Evolutionary conservation across 345 rosid genomes (phyloP).

Genomic region (Lumnitzera littorea): DNA sequence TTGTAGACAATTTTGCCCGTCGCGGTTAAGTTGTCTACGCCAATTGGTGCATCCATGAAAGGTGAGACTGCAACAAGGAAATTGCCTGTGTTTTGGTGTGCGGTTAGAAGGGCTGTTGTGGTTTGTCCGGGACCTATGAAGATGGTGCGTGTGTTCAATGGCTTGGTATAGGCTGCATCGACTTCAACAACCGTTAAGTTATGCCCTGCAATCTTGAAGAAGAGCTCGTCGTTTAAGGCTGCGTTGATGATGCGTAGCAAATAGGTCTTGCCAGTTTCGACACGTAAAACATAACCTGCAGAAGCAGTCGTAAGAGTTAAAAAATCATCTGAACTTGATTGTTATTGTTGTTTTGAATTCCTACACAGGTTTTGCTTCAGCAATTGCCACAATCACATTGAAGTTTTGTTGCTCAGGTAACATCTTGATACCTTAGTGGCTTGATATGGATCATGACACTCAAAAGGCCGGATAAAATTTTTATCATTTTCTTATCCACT

Average conservation of each 20-base stretch:
- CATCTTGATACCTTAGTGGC: no score
- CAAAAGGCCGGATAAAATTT: no score
- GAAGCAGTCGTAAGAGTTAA: not conserved
- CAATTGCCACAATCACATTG: no score
- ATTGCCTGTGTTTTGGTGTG: conserved; percentile 33
- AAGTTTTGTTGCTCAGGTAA: no score
- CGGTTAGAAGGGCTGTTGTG: conserved; percentile 52
- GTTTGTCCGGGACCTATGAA: conserved; percentile 76
- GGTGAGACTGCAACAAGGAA: conserved; percentile 57
- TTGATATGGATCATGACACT: no score
- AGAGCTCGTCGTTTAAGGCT: conserved; percentile 68
- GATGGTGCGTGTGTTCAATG: conserved; percentile 39
- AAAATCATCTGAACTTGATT: no score
- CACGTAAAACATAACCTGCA: conserved; percentile 44
- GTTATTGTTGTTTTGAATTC: no score
- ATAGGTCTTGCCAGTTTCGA: conserved; percentile 49
- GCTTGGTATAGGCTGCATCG: conserved; percentile 57
- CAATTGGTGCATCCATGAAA: conserved; percentile 65
- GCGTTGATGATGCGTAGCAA: conserved; percentile 60
- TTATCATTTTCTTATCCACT: no score
- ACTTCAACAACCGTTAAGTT: conserved; percentile 60
- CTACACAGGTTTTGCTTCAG: no score
- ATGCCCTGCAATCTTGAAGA: conserved; percentile 63
- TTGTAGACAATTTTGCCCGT: conserved; percentile 41
- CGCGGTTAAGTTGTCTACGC: conserved; percentile 45